Percentiles rank a stretch among this genome's conserved stretches.
These are phyloP conservation scores for Naegleria lovaniensis DNA, from an alignment of 208 protist genomes.

Conservation along the genomic window DNA sequence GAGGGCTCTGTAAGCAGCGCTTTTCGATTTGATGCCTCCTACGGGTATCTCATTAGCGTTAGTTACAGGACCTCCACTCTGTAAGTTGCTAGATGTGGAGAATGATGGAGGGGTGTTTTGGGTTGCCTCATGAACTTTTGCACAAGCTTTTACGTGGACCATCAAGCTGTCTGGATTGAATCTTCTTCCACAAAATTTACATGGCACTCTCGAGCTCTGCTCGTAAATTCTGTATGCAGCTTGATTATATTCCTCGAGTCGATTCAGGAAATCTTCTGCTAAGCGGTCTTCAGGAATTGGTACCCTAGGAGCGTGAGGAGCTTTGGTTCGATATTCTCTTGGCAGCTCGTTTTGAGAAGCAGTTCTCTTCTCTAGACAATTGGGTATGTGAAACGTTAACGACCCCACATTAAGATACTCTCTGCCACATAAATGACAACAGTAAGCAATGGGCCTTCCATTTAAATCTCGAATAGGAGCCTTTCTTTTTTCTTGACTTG, in stretches of 20 bases:
- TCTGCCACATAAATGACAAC: neutral
- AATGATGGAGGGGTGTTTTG: neutral
- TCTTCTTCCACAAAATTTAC: slow-evolving; percentile 11
- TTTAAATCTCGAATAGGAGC: neutral
- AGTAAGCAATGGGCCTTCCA: neutral
- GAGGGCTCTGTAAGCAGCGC: too few species aligned
- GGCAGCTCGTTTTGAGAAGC: neutral
- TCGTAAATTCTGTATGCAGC: neutral
- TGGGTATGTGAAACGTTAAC: neutral
- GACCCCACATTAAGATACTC: neutral
- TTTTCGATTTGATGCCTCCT: neutral
- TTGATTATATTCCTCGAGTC: neutral
- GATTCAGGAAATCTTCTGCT: neutral
- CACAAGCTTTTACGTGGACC: neutral
- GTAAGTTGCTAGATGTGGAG: neutral
- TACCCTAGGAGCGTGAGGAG: neutral
- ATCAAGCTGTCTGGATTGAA: neutral
- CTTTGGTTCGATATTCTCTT: neutral
- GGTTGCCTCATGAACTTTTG: neutral
- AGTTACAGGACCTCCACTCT: neutral
- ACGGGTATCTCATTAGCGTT: neutral
- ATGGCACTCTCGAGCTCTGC: neutral
- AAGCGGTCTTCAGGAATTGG: neutral
- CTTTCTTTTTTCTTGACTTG: neutral
- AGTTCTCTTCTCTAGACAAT: neutral